Percentiles rank a stretch among this genome's conserved stretches.
These are phyloP conservation scores for Amorphotheca resinae DNA, from an alignment of 495 filamentous ascomycete species.

Conservation along the genomic window DNA sequence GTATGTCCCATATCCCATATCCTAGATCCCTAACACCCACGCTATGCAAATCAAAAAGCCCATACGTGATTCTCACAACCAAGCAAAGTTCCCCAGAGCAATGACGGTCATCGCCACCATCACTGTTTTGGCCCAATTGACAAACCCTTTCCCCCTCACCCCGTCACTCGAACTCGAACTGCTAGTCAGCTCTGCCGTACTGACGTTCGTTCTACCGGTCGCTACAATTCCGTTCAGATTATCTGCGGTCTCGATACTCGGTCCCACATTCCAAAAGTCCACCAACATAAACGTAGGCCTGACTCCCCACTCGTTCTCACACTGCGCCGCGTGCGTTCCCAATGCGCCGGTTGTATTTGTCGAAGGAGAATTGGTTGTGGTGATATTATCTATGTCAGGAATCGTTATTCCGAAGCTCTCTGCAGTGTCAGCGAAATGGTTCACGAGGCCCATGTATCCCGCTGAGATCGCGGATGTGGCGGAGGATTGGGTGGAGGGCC, in stretches of 20 bases:
- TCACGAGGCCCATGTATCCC: slow-evolving; percentile 46
- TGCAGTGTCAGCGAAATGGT: slow-evolving; percentile 57
- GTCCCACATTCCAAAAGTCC: slow-evolving; percentile 55
- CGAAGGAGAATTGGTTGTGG: slow-evolving; percentile 38
- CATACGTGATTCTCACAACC: slow-evolving; percentile 2
- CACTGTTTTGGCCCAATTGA: background rate
- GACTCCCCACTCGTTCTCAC: slow-evolving; percentile 38
- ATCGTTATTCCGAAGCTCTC: slow-evolving; percentile 43
- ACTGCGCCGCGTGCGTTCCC: slow-evolving; percentile 41
- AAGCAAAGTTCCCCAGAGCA: slow-evolving; percentile 16
- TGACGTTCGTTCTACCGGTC: slow-evolving; percentile 23
- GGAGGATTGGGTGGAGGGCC: slow-evolving; percentile 30
- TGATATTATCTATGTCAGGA: slow-evolving; percentile 41
- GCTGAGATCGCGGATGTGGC: slow-evolving; percentile 31
- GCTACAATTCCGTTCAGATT: slow-evolving; percentile 42
- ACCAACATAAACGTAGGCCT: slow-evolving; percentile 50
- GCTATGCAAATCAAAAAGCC: background rate
- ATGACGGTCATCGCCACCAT: slow-evolving; percentile 9
- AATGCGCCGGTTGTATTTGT: slow-evolving; percentile 39
- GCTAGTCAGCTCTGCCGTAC: slow-evolving; percentile 5
- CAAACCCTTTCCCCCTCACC: background rate
- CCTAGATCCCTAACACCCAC: background rate
- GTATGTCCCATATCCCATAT: too few relatives aligned
- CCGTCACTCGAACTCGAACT: slow-evolving; percentile 5
- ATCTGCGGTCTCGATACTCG: slow-evolving; percentile 44